Evolutionary conservation across 2,329 filamentous ascomycete species (phyloP), one percentile per base, ranked within the genome.

Genomic region (Botrytis fragariae): DNA sequence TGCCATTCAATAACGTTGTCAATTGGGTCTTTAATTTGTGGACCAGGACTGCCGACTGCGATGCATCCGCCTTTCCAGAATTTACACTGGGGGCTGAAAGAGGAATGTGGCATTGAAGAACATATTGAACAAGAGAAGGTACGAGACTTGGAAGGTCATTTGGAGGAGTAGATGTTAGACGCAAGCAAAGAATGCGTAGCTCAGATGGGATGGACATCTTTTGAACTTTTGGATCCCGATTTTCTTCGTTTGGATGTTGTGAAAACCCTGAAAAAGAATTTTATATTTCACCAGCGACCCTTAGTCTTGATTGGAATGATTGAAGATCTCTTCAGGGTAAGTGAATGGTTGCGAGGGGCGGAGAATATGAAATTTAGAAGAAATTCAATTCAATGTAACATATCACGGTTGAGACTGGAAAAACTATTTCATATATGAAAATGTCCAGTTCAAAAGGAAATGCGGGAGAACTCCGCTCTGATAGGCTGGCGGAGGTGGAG

Each of bases 21-120:
- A 97, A 85, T 71, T 93, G 90, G 7, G 92, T 93, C 80, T 92
- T 93, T 79, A 97, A 86, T 81, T 93, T 95, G 82, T 97, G 93
- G 1, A 96, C 87, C 32, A 94, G 87, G n/a, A 92, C 85, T 0
- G 90, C 84, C 61, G 86, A 85, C 74, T 95, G 93, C 0, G 91
- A 87, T 10, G 84, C 83, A 75, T 87, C 88, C 73, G 89, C 86
- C 77, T 91, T 91, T 75, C 84, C 83, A 72, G 88, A 87, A 74
- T 88, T 85, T 71, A 90, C 88, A 45, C 88, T 87, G 12, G 90
- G 83, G 8, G 87, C 84, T 6, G 93, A 92, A 51, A 97, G 85
- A 42, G 92, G 81, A 54, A 83, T 83, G 74, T 85, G 85, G 80
- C 88, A 91, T 71, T 87, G 86, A 72, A 87, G 81, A 51, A 90